Base-by-base conservation (phyloP, 2,329 filamentous ascomycete genomes). In the Hymenoscyphus fructigenus region DNA sequence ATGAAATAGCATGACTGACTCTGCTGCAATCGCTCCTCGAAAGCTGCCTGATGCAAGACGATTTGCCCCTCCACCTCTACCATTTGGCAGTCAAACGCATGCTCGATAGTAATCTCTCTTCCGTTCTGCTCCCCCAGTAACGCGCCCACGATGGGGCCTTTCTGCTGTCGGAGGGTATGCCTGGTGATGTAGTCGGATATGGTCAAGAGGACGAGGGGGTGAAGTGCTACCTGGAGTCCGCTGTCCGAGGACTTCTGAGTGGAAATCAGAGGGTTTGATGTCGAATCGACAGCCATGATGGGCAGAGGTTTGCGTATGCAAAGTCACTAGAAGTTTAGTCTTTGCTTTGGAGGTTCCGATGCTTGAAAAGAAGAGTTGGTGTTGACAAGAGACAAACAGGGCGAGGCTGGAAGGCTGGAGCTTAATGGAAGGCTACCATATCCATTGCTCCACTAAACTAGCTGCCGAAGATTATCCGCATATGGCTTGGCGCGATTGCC, bases 151-250 rank as follows among this genome's bases (percentile, higher is more conserved):
- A 97, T 85, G 17, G 93, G 92, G 0, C 91, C 91, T 20, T 82
- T 77, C 72, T 93, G 88, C 61, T 87, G 82, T 65, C 95, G 88
- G 64, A 97, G 84, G 0, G 89, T 91, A 78, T 97, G 93, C 66
- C 95, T 88, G 65, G 94, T 96, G 77, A 98, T 93, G 77, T 96
- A 96, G 78, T 99, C 95, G 71, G 94, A 97, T 73, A 99, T 95
- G 69, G 91, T 96, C 79, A 99, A 91, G 70, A 98, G 90, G 61
- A 97, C 93, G 59, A 99, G 88, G 29, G 95, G 95, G 75, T 99
- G 95, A 20, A 99, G 87, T 72, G 93, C 88, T 63, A 93, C 87
- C 69, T 92, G 89, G 56, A 96, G 86, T 60, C 88, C 87, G 23
- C 89, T 89, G 60, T 74, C 74, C 12, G 85, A 84, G 70, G 87